A percentile compares a stretch with the other conserved stretches of the same genome.
phyloP scores from a whole-genome alignment of 192 early-diverging fungal species.

The Nowakowskiella sp. region DNA sequence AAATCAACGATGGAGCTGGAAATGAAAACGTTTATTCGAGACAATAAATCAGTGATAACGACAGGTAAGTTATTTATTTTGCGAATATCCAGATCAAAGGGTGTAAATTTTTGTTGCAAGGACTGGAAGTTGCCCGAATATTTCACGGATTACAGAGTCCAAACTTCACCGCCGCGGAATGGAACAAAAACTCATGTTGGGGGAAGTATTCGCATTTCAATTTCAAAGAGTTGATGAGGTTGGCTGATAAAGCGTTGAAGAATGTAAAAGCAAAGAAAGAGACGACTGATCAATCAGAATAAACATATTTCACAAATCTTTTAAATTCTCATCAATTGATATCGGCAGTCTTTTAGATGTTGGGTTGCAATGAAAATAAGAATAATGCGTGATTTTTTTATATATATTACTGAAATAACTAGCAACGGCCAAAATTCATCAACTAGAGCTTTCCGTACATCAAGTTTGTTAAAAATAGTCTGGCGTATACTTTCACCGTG shows the following conservation, averaged over 20 bases:
- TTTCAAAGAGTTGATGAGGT: constrained; percentile 29
- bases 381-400: too few relatives aligned
- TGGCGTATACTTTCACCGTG: constrained; percentile 5
- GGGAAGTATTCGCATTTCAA: constrained; percentile 31
- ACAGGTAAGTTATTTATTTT: background rate
- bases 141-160: constrained; percentile 40
- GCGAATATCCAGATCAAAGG: too few relatives aligned
- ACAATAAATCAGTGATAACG: background rate
- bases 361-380: too few relatives aligned
- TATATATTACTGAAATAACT: too few relatives aligned
- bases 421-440: background rate
- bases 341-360: too few relatives aligned
- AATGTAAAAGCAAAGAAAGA: constrained; percentile 9
- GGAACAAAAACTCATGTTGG: constrained; percentile 31
- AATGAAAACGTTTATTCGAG: background rate
- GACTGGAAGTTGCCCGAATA: constrained; percentile 33
- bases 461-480: background rate
- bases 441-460: background rate
- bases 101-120: constrained; percentile 4
- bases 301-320: too few relatives aligned
- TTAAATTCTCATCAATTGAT: too few relatives aligned
- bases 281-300: too few relatives aligned
- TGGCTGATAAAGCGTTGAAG: constrained; percentile 25
- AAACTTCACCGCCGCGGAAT: constrained; percentile 32
- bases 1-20: background rate